These are phyloP conservation scores for Salvia splendens DNA, from an alignment of 257 asterid genomes.

Conservation along the genomic window DNA sequence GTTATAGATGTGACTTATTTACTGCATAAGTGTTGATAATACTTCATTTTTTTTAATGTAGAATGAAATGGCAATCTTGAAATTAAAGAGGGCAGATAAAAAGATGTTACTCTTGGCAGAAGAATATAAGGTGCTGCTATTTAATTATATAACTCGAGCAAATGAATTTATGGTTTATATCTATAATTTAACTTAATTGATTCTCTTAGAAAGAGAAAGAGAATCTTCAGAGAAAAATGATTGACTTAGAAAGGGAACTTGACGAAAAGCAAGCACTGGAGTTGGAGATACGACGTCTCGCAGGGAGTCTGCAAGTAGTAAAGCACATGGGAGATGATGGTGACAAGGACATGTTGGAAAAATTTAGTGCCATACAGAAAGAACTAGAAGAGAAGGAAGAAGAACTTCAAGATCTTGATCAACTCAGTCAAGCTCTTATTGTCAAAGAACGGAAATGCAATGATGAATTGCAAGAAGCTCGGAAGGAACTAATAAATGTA, in stretches of 20 bases:
- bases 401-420: conserved; percentile 50
- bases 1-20: conserved; percentile 19
- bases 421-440: conserved; percentile 58
- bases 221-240: conserved; percentile 52
- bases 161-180: not conserved
- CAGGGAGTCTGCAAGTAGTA: conserved; percentile 52
- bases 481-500: conserved; percentile 72
- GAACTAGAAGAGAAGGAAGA: conserved; percentile 70
- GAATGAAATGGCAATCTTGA: conserved; percentile 43
- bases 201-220: conserved; percentile 52
- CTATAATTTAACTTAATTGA: not conserved
- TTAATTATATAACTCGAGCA: conserved; percentile 8
- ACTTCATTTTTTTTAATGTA: conserved; percentile 23
- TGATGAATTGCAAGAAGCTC: conserved; percentile 79
- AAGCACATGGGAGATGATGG: conserved; percentile 64
- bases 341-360: conserved; percentile 48
- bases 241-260: conserved; percentile 62
- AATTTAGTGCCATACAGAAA: conserved; percentile 41
- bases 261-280: conserved; percentile 71
- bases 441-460: conserved; percentile 67
- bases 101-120: conserved; percentile 40
- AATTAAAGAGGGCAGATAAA: conserved; percentile 43
- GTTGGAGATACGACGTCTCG: conserved; percentile 56
- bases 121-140: conserved; percentile 47
- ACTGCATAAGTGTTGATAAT: conserved; percentile 2